These are phyloP conservation scores for Cudoniella acicularis DNA, from an alignment of 495 filamentous ascomycete species.

Conservation along the genomic window DNA sequence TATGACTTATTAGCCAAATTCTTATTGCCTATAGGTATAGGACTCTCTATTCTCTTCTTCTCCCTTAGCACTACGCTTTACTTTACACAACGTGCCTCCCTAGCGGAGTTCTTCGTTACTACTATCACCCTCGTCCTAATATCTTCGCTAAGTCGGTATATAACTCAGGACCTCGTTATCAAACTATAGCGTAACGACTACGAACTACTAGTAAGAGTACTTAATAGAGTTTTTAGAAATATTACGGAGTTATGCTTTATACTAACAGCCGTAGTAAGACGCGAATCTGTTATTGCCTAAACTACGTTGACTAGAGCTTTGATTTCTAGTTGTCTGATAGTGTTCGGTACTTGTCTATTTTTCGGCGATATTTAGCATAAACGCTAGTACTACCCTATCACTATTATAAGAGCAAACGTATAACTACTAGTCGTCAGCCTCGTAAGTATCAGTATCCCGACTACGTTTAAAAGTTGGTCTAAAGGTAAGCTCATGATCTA, in stretches of 20 bases:
- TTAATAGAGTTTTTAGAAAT: constrained; percentile 9
- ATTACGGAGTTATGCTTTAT: constrained; percentile 10
- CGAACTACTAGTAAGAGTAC: constrained; percentile 6
- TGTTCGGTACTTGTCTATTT: constrained; percentile 1
- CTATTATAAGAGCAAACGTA: constrained; percentile 4
- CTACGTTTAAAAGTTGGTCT: constrained; percentile 4
- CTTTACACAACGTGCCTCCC: constrained; percentile 6
- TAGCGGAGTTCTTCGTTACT: constrained; percentile 6
- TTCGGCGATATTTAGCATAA: constrained; percentile 4
- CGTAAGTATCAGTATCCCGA: constrained; percentile 3
- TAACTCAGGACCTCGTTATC: constrained; percentile 8
- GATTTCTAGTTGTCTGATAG: constrained; percentile 11
- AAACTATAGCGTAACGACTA: constrained; percentile 8
- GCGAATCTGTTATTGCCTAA: constrained; percentile 9
- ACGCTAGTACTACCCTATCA: constrained; percentile 4
- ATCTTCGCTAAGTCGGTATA: constrained; percentile 10
- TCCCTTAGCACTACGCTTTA: constrained; percentile 1
- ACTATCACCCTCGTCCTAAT: constrained; percentile 5
- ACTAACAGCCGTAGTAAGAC: constrained; percentile 1
- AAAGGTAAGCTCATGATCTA: constrained; percentile 4
- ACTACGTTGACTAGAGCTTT: constrained; percentile 9
- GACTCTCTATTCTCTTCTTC: constrained; percentile 10
- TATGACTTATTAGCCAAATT: constrained; percentile 6
- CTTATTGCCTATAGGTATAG: constrained; percentile 11
- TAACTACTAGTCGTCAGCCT: constrained; percentile 4